Evolutionary conservation across 352 stramenopile genomes (phyloP).

Genomic region (Phytophthora aleatoria): DNA sequence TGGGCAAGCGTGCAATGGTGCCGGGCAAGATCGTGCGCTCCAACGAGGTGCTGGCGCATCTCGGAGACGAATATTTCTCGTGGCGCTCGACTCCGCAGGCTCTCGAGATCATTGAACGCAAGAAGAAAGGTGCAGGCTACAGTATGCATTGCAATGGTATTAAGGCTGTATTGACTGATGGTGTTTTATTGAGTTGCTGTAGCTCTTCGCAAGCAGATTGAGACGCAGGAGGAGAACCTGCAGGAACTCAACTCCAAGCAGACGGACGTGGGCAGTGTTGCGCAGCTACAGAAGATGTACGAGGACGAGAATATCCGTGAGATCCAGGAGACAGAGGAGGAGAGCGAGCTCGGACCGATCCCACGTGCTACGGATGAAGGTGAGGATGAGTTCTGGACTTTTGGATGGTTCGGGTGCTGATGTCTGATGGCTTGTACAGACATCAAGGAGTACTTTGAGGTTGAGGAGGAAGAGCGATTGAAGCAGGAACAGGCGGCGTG

Average conservation of each 20-base stretch:
- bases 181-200: background rate
- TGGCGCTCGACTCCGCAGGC: constrained; percentile 74
- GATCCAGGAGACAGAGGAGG: constrained; percentile 82
- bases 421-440: constrained; percentile 36
- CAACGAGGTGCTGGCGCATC: constrained; percentile 83
- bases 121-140: constrained; percentile 65
- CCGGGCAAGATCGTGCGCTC: constrained; percentile 83
- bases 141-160: background rate
- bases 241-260: constrained; percentile 62
- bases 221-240: constrained; percentile 54
- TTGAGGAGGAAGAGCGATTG: constrained; percentile 78
- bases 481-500: constrained; percentile 68
- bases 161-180: background rate
- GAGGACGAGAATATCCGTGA: constrained; percentile 86
- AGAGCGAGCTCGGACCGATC: constrained; percentile 59
- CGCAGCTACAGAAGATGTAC: constrained; percentile 84
- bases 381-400: constrained; percentile 12
- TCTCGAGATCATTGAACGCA: constrained; percentile 69
- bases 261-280: constrained; percentile 62
- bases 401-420: background rate
- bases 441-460: constrained; percentile 81
- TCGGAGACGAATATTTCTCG: constrained; percentile 84
- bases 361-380: constrained; percentile 65
- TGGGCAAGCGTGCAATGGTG: constrained; percentile 85
- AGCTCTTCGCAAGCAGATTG: constrained; percentile 64